A percentile compares a stretch with the other conserved stretches of the same genome.
Evolutionary conservation across 2,329 filamentous ascomycete species (phyloP).

Genomic region (Diaporthe citri): DNA sequence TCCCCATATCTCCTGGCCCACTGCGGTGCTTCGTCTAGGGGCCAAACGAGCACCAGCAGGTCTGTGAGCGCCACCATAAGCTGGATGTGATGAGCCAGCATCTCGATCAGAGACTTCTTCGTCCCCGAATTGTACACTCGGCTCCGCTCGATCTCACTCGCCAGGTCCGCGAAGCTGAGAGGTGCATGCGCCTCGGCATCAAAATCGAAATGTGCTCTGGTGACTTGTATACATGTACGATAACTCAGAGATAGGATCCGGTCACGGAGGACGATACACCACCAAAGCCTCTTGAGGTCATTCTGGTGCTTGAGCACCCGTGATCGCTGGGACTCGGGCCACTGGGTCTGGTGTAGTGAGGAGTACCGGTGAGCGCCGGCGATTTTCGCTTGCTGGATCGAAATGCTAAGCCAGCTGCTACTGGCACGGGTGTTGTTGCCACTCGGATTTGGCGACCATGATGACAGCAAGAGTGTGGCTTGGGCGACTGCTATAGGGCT

Average conservation of each 20-base stretch:
- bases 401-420: constrained; percentile 62
- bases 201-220: constrained; percentile 45
- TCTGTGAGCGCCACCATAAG: constrained; percentile 62
- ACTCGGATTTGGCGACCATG: constrained; percentile 51
- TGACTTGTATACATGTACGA: constrained; percentile 51
- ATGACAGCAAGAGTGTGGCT: constrained; percentile 57
- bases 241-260: constrained; percentile 52
- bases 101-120: constrained; percentile 58
- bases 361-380: constrained; percentile 59
- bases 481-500: constrained; percentile 57
- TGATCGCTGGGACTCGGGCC: constrained; percentile 46
- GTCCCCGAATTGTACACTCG: constrained; percentile 60
- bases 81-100: constrained; percentile 60
- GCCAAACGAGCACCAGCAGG: constrained; percentile 59
- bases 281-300: constrained; percentile 53
- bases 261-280: constrained; percentile 54
- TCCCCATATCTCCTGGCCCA: constrained; percentile 52
- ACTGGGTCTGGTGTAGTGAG: constrained; percentile 41
- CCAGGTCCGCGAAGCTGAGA: constrained; percentile 57
- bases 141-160: constrained; percentile 58
- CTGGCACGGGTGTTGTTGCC: constrained; percentile 45
- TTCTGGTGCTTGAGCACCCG: constrained; percentile 24
- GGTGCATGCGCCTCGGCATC: constrained; percentile 48
- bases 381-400: constrained; percentile 63
- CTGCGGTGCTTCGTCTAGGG: constrained; percentile 56